Conservation (phyloP, 2,329 filamentous ascomycete genomes). For the Aspergillus clavatus region DNA sequence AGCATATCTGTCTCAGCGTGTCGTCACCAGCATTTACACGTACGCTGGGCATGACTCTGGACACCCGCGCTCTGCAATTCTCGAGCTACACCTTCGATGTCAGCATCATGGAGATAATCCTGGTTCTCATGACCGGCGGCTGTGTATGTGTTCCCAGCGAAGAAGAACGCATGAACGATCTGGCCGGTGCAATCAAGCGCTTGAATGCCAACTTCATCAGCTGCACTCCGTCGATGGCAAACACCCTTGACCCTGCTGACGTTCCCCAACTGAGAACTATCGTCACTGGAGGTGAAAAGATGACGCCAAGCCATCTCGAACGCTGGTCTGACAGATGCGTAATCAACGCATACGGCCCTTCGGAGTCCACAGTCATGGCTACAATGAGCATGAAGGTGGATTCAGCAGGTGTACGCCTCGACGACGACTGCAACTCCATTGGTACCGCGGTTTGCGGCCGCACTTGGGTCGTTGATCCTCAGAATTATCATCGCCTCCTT, state of each 20-base stretch:
- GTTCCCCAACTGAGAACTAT: constrained; percentile 44
- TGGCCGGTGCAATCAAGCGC: constrained; percentile 47
- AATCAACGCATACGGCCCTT: constrained; percentile 43
- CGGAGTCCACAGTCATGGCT: constrained; percentile 37
- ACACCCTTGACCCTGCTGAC: constrained; percentile 40
- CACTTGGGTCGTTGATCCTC: constrained; percentile 38
- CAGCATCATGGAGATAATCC: constrained; percentile 51
- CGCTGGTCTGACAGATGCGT: constrained; percentile 43
- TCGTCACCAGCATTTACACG: constrained; percentile 50
- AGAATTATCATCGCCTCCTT: constrained; percentile 34
- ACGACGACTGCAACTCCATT: constrained; percentile 29
- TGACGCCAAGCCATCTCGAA: constrained; percentile 38
- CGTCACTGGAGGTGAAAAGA: constrained; percentile 44
- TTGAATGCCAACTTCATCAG: constrained; percentile 52
- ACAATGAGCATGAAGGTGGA: constrained; percentile 31
- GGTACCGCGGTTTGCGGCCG: constrained; percentile 32
- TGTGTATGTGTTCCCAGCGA: constrained; percentile 56
- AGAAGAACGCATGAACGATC: constrained; percentile 47
- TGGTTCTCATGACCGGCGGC: constrained; percentile 52
- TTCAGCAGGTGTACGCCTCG: constrained; percentile 24
- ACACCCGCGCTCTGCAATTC: constrained; percentile 56
- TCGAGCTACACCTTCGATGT: constrained; percentile 55
- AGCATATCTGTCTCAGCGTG: constrained; percentile 56
- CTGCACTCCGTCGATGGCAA: constrained; percentile 57
- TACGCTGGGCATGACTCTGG: constrained; percentile 46